Base-by-base conservation (phyloP, 2,329 filamentous ascomycete genomes). In the Fusarium bulbicola region DNA sequence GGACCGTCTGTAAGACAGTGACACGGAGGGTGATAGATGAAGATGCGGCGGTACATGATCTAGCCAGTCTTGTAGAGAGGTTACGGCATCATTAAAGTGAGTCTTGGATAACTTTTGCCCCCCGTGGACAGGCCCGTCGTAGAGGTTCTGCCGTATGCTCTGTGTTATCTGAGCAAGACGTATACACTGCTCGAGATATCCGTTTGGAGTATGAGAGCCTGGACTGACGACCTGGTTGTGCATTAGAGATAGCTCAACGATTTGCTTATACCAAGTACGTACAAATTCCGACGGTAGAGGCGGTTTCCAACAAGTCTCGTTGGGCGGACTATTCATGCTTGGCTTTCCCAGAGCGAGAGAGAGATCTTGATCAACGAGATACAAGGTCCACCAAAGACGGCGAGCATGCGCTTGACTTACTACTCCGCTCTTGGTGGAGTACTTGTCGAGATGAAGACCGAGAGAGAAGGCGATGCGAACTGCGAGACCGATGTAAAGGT, bases 371-470 rank as follows among this genome's bases (percentile, higher is more conserved):
- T 57, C 54, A 7, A 57, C 13, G 1, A 57, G 39, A 14, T 46
- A 57, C 18, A 57, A 0, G 0, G 54, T 57, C 54, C 54, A 57
- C 54, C 54, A 57, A 2, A 57, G 54, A 6, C 54, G 54, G 0
- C 39, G 0, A 0, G 54, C 54, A 11, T 57, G 54, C 0, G 54
- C 54, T 11, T 57, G 54, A 5, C 28, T 34, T 9, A 57, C 54
- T 0, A 57, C 28, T 0, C 54, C 39, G 1, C 54, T 34, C 9
- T 46, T 46, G 0, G 30, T 47, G 6, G 54, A 57, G 18, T 57
- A 57, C 0, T 57, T 57, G 2, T 47, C 54, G 0, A 57, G 30
- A 11, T 57, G 54, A 0, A 57, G 7, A 0, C 54, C 54, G 1
- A 57, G 12, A 2, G 54, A 57, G 28, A 57, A 57, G 1, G 39